Evolutionary conservation across 257 asterid species (phyloP).

Genomic region (Lycium ferocissimum): DNA sequence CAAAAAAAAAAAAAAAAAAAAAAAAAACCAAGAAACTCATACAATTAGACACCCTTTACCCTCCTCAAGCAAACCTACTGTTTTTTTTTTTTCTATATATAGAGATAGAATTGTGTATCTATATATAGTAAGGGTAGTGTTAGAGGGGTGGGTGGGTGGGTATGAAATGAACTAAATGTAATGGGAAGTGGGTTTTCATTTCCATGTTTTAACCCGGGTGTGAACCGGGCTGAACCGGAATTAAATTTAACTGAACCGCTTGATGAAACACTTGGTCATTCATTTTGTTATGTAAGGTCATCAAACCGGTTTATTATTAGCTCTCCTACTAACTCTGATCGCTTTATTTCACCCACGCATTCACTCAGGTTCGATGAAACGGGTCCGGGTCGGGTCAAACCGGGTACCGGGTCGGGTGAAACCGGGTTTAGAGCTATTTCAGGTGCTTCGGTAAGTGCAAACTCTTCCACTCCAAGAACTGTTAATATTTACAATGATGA

Average conservation of each 20-base stretch:
- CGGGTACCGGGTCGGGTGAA: conserved; percentile 25
- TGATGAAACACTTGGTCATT: conserved; percentile 42
- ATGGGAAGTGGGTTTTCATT: conserved; percentile 41
- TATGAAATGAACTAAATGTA: conserved; percentile 30
- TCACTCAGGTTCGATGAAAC: conserved; percentile 41
- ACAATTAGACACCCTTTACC: no score
- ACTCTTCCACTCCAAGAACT: conserved; percentile 37
- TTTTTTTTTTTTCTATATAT: not conserved
- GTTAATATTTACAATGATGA: conserved; percentile 33
- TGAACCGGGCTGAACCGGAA: conserved; percentile 35
- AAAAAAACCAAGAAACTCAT: no score
- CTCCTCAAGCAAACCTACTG: no score
- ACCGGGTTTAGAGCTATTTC: conserved; percentile 41
- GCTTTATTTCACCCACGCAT: conserved; percentile 38
- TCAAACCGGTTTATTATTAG: conserved; percentile 27
- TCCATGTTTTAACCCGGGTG: conserved; percentile 40
- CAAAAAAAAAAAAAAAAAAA: no score
- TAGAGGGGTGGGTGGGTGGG: not conserved
- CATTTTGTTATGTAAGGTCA: conserved; percentile 41
- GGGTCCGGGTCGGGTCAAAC: conserved; percentile 25
- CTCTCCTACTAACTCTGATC: conserved; percentile 40
- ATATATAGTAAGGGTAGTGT: not conserved
- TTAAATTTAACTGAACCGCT: conserved; percentile 34
- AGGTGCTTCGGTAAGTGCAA: conserved; percentile 43
- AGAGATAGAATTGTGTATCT: no score